A percentile compares a stretch with the other conserved stretches of the same genome.
These are phyloP conservation scores for Capronia epimyces DNA, from an alignment of 2,329 filamentous ascomycete species.

Conservation along the genomic window DNA sequence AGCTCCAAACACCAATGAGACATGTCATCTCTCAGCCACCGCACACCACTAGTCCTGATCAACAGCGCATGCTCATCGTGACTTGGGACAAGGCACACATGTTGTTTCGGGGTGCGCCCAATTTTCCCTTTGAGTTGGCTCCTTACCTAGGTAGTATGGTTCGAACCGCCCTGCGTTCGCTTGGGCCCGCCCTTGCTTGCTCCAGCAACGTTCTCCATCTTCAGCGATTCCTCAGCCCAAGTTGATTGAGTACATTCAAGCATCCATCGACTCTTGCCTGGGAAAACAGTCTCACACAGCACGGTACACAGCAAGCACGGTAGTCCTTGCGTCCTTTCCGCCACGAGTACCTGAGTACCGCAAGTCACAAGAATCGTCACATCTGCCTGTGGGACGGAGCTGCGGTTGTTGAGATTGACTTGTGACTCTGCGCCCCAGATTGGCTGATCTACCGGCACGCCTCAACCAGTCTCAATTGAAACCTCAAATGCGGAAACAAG, in stretches of 20 bases:
- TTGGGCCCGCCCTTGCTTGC: background rate
- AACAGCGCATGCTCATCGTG: conserved; percentile 4
- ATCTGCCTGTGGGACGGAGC: conserved; percentile 14
- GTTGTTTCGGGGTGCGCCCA: conserved; percentile 1
- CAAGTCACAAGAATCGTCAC: conserved; percentile 13
- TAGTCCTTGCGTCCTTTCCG: too few species aligned
- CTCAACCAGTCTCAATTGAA: conserved; percentile 11
- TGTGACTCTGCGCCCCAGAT: conserved; percentile 12
- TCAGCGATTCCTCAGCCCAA: background rate
- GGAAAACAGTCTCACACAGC: too few species aligned
- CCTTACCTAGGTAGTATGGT: background rate
- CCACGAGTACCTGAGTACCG: too few species aligned
- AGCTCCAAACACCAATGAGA: conserved; percentile 15
- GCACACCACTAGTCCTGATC: conserved; percentile 9
- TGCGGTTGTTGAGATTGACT: conserved; percentile 21
- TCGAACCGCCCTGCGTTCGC: background rate
- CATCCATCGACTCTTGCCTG: too few species aligned
- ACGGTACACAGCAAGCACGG: too few species aligned
- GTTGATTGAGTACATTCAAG: too few species aligned
- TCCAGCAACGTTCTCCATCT: background rate
- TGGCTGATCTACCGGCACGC: conserved; percentile 2
- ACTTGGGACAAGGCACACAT: too few species aligned
- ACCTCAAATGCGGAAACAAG: background rate
- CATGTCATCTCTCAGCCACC: background rate
- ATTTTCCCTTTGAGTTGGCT: conserved; percentile 3